Evolutionary conservation across 257 asterid species (phyloP), one percentile per base, ranked within the genome.

Genomic region (Cinchona pubescens): DNA sequence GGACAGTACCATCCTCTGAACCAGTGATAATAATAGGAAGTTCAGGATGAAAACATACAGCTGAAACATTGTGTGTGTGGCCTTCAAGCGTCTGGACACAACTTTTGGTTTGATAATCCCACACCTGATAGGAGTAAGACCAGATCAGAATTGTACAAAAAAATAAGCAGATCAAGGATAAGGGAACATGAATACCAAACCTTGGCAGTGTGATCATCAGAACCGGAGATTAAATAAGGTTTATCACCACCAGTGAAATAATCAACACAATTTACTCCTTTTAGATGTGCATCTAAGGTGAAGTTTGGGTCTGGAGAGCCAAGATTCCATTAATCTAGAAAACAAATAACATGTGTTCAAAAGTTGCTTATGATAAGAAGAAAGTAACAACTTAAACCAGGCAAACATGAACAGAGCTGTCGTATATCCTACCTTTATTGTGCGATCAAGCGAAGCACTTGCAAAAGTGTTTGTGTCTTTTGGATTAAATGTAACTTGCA

Each of bases 151-250:
- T 27, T n/a, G 60, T 25, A 35, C 30, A 65, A 58, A 70, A n/a
- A 56, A 70, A 61, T 75, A 77, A 77, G 40, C 46, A 71, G 19
- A 77, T 18, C 48, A 81, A 65, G 72, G 67, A 69, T 21, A 48
- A 51, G 74, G 64, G 75, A 71, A 70, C 34, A 73, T 68, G 71
- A n/a, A 53, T 64, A 59, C 71, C 74, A 82, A 82, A 95, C 99
- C 98, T 92, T 92, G 79, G 98, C 99, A 53, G 99, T 95, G 78
- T 95, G 97, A 84, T 95, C 99, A 88, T 95, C 99, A 67, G 99
- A 95, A 75, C 99, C 99, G 63, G 98, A 88, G 75, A 95, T 92
- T 61, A 95, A 68, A 84, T 85, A 95, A 49, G 99, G 99, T 77
- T 95, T 95, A 79, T 95, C 99, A 73, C 99, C 99, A 69, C 97